Evolutionary conservation across 495 filamentous ascomycete species (phyloP).

Genomic region (Thermochaetoides thermophila): DNA sequence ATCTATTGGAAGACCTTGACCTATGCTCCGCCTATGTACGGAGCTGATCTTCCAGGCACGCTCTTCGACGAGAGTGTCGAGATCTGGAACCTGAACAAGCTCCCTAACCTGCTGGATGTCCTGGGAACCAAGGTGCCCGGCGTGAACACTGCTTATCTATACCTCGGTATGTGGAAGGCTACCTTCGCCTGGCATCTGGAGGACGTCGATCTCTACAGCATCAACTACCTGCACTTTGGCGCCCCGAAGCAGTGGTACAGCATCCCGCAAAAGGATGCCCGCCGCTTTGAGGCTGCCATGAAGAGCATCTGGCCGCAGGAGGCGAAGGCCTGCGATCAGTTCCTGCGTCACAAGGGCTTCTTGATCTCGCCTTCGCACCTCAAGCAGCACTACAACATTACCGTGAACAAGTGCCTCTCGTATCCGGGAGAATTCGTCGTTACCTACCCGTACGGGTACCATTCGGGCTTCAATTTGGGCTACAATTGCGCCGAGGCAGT

Average conservation of each 20-base stretch:
- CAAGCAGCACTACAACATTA: slow-evolving; percentile 77
- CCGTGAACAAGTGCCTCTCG: slow-evolving; percentile 89
- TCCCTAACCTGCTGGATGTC: slow-evolving; percentile 86
- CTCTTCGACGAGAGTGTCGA: slow-evolving; percentile 83
- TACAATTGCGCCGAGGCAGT: slow-evolving; percentile 99
- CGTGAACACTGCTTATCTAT: slow-evolving; percentile 97
- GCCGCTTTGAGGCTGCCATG: slow-evolving; percentile 89
- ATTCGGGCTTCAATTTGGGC: slow-evolving; percentile 93
- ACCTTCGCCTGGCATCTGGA: slow-evolving; percentile 99
- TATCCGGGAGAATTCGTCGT: slow-evolving; percentile 97
- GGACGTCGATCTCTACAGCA: slow-evolving; percentile 97
- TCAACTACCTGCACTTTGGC: slow-evolving; percentile 98
- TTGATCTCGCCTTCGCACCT: slow-evolving; percentile 87
- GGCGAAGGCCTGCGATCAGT: slow-evolving; percentile 93
- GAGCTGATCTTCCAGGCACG: slow-evolving; percentile 90
- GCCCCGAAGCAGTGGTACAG: slow-evolving; percentile 99
- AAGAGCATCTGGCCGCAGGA: slow-evolving; percentile 88
- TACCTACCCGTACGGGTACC: slow-evolving; percentile 95
- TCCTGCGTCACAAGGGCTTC: slow-evolving; percentile 94
- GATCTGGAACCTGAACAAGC: slow-evolving; percentile 85
- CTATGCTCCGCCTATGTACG: slow-evolving; percentile 87
- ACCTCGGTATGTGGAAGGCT: slow-evolving; percentile 98
- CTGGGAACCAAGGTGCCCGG: slow-evolving; percentile 89
- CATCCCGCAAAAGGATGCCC: slow-evolving; percentile 92
- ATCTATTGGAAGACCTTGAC: slow-evolving; percentile 94